phyloP scores from a whole-genome alignment of 768 basidiomycete genomes.

The Boletus rex-veris region DNA sequence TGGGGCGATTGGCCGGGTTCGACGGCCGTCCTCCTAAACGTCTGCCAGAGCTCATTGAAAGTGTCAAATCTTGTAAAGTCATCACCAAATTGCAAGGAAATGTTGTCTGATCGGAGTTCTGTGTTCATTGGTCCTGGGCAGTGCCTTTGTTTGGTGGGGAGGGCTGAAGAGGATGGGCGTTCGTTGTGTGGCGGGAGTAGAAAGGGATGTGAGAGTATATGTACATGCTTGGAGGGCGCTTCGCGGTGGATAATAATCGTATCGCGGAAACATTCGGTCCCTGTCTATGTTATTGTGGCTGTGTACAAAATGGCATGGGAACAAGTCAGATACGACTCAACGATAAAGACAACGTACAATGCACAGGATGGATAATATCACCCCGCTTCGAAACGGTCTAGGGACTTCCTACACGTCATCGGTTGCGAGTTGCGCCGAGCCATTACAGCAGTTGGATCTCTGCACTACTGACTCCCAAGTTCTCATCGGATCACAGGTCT shows the following conservation, averaged over 20 bases:
- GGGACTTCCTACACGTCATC: too few relatives aligned
- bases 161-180: conserved; percentile 5
- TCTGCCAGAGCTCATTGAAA: conserved; percentile 18
- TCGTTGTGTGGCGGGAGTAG: conserved; percentile 11
- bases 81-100: conserved; percentile 7
- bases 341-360: too few relatives aligned
- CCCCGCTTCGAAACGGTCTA: too few relatives aligned
- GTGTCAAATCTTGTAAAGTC: neutral
- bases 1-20: conserved; percentile 27
- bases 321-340: too few relatives aligned
- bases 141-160: neutral
- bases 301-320: too few relatives aligned
- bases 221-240: conserved; percentile 20
- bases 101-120: conserved; percentile 8
- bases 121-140: conserved; percentile 4
- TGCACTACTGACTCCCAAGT: too few relatives aligned
- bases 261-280: neutral
- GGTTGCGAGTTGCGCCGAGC: too few relatives aligned
- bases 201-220: neutral
- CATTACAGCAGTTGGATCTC: too few relatives aligned
- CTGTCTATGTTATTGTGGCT: neutral
- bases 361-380: too few relatives aligned
- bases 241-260: neutral
- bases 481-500: neutral
- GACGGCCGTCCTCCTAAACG: conserved; percentile 22